phyloP scores from a whole-genome alignment of 2,329 filamentous ascomycete genomes.

The Blastomyces parvus region DNA sequence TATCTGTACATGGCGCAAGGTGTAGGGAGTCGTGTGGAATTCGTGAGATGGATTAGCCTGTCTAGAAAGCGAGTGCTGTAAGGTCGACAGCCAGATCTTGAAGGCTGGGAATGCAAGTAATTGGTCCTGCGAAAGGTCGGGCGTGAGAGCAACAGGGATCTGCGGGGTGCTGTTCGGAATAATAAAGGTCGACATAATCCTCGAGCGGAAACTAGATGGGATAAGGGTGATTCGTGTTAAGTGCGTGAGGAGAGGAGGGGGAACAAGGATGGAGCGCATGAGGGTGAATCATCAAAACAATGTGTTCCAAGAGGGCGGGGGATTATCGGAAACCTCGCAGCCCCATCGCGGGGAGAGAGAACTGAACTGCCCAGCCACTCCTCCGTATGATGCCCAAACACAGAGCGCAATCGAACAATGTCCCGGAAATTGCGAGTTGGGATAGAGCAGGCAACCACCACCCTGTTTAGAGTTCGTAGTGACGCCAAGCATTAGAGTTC shows the following conservation, averaged over 20 bases:
- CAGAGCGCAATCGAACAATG: too few species aligned
- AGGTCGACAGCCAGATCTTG: conserved; percentile 44
- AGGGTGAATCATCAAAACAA: background rate
- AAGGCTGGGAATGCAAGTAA: conserved; percentile 46
- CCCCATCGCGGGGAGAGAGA: background rate
- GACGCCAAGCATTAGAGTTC: background rate
- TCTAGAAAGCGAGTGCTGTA: conserved; percentile 40
- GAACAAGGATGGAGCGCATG: background rate
- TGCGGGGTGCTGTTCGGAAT: conserved; percentile 26
- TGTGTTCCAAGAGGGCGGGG: background rate
- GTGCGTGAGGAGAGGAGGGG: background rate
- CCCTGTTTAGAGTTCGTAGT: background rate
- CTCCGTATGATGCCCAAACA: too few species aligned
- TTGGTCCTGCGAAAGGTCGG: conserved; percentile 36
- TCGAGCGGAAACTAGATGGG: conserved; percentile 1
- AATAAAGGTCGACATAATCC: conserved; percentile 36
- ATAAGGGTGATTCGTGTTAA: background rate
- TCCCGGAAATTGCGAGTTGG: too few species aligned
- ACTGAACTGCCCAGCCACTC: too few species aligned
- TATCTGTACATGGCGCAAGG: conserved; percentile 43
- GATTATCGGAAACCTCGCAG: background rate
- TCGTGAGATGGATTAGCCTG: conserved; percentile 41
- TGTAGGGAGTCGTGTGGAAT: conserved; percentile 44
- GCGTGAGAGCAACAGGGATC: conserved; percentile 35
- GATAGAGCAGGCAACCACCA: background rate